Evolutionary conservation across 2,329 filamentous ascomycete species (phyloP), one percentile per base, ranked within the genome.

Genomic region (Cladosporium sp.): DNA sequence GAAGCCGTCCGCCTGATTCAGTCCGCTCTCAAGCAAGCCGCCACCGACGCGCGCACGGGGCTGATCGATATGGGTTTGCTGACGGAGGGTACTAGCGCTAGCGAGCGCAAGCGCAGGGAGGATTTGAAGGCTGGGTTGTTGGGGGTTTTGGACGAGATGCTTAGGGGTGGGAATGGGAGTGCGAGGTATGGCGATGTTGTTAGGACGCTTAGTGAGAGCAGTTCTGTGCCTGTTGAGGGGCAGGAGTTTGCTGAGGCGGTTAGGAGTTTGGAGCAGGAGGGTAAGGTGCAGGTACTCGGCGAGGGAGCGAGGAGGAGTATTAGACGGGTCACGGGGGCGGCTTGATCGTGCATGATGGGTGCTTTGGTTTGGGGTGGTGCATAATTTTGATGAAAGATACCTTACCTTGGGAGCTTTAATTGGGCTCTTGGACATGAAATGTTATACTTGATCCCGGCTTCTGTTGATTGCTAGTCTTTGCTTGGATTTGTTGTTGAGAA

Each of bases 21-120:
- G 74, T 91, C 89, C 0, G 95, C 96, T 1, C 87, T 99, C 75
- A 98, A 98, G 84, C 96, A 96, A 69, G 92, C 94, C 0, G 95
- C 95, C n/a, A 99, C 96, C 0, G 96, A 99, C 76, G 82, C 92
- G 0, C 85, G 96, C 72, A 92, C 89, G 0, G 95, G 95, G 64
- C 85, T 97, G 65, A 98, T 99, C 74, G 95, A 99, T 76, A 98
- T 99, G 95, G 91, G 91, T 64, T 83, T 99, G 58, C 83, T 99
- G 68, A 97, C 93, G 0, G 95, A 98, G 75, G 95, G 95, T n/a
- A 96, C 92, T 2, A 93, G 90, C 71, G 89, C 92, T 0, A 88
- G 88, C n/a, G 95, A 98, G 77, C 85, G 95, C 59, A 89, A 91
- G 75, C 84, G 92, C 69, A 91, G 89, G 75, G 88, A 90, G 46